Percentiles rank a stretch among this genome's conserved stretches.
Evolutionary conservation across 768 basidiomycete genomes (phyloP).

Genomic region (Suillus alpinus): DNA sequence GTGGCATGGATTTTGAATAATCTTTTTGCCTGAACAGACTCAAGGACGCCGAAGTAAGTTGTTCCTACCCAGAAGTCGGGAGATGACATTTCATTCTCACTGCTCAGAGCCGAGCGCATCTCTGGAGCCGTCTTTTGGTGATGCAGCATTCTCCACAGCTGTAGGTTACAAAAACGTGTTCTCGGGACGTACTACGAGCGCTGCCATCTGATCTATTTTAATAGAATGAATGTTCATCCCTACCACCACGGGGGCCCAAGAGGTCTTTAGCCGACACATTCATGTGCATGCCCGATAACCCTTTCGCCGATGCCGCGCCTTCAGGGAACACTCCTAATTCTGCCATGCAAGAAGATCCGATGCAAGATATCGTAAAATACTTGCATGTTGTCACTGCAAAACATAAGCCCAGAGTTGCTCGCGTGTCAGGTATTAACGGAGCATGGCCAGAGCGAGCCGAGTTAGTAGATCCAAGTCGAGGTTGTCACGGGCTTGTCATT

Average conservation of each 20-base stretch:
- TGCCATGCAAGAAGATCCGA: neutral
- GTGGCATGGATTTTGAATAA: neutral
- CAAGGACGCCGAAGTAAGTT: neutral
- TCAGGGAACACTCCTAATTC: neutral
- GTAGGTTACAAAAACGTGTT: neutral
- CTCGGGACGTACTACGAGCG: neutral
- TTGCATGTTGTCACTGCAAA: conserved; percentile 6
- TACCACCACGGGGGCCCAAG: neutral
- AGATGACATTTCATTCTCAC: neutral
- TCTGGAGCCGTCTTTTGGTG: neutral
- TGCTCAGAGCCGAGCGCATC: neutral
- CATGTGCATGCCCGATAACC: neutral
- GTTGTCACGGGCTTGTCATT: neutral
- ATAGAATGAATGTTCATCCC: neutral
- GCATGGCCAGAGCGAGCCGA: conserved; percentile 1
- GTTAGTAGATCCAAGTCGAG: neutral
- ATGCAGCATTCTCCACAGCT: neutral
- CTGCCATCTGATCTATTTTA: neutral
- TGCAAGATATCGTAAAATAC: neutral
- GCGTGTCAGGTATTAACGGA: conserved; percentile 2
- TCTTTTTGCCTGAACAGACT: neutral
- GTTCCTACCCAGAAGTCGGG: neutral
- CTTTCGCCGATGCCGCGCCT: neutral
- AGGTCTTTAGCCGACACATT: neutral
- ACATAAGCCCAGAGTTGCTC: neutral